Evolutionary conservation across 2,329 filamentous ascomycete species (phyloP), one percentile per base, ranked within the genome.

Genomic region (Exophiala bonariae): DNA sequence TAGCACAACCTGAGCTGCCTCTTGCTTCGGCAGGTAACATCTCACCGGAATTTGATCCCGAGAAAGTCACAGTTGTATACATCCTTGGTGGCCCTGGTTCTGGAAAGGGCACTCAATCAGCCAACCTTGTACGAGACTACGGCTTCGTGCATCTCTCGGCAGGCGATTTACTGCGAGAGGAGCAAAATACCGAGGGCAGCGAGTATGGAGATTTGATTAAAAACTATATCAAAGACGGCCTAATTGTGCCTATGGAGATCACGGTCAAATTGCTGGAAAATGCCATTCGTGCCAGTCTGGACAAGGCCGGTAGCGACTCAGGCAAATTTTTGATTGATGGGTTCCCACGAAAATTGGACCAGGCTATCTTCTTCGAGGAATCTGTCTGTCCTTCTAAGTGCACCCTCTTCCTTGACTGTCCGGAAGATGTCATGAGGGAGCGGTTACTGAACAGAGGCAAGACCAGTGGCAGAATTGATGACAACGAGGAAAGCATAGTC

Each of bases 211-310:
- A 90, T 57, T 79, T 97, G 73, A 99, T 99, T 79, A 86, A 86
- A 67, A 80, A 86, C 60, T 91, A 93, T 75, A 99, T 99, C 77
- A 88, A 86, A 65, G 86, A 99, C 66, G 93, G 93, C 50, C 83
- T 83, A 60, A 99, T 99, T 68, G 93, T 99, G 55, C 93, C 93
- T n/a, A 95, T 96, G 89, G 92, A 97, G 70, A 90, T 97, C 41
- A 99, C 93, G 4, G 86, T 99, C 50, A 86, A 91, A 62, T 74
- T 99, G 28, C 80, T 99, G 34, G 91, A 96, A 72, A 95, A 96
- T 69, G 89, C 91, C 49, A 97, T 99, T 89, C 78, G 77, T 47
- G 82, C 79, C 7, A 26, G 23, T 26, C 23, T 26, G 11, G 23
- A 26, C 23, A 77, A 80, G 10, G 81, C 96, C 42, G 64, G 76